phyloP scores from a whole-genome alignment of 257 asterid species.

The Linderniella brevidens region DNA sequence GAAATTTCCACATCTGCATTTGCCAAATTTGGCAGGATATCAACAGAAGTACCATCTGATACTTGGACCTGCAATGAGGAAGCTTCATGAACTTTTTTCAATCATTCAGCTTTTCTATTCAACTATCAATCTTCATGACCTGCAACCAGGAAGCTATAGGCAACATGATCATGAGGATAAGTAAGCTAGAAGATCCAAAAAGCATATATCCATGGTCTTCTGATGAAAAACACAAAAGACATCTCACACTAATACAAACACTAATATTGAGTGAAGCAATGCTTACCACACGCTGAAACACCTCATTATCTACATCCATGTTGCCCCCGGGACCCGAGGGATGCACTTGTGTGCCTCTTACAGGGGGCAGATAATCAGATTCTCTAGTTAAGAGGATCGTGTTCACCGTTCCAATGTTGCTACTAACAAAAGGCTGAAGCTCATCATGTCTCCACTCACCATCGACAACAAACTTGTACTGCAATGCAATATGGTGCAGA shows the following conservation, averaged over 20 bases:
- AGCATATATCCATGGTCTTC: background rate
- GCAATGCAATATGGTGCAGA: conserved; percentile 13
- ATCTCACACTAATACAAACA: background rate
- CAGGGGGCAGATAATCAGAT: conserved; percentile 31
- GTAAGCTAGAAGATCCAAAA: background rate
- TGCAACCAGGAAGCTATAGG: background rate
- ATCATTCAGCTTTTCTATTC: conserved; percentile 5
- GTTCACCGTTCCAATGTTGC: conserved; percentile 69
- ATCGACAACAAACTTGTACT: conserved; percentile 92
- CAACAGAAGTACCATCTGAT: conserved; percentile 44
- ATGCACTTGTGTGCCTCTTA: conserved; percentile 33
- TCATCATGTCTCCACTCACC: conserved; percentile 97
- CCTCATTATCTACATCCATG: conserved; percentile 87
- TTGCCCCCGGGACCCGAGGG: conserved; percentile 37
- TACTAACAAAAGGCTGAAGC: conserved; percentile 47
- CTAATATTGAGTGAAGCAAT: background rate
- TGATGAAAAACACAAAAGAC: too few relatives aligned
- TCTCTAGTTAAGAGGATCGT: conserved; percentile 59
- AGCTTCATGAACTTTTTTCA: conserved; percentile 1
- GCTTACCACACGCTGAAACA: conserved; percentile 69
- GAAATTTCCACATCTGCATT: conserved; percentile 63
- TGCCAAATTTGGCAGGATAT: conserved; percentile 39
- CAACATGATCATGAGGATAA: background rate
- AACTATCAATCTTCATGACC: too few relatives aligned
- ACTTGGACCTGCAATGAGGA: conserved; percentile 45